Conservation (phyloP, 345 rosid species). For the Syzygium oleosum region DNA sequence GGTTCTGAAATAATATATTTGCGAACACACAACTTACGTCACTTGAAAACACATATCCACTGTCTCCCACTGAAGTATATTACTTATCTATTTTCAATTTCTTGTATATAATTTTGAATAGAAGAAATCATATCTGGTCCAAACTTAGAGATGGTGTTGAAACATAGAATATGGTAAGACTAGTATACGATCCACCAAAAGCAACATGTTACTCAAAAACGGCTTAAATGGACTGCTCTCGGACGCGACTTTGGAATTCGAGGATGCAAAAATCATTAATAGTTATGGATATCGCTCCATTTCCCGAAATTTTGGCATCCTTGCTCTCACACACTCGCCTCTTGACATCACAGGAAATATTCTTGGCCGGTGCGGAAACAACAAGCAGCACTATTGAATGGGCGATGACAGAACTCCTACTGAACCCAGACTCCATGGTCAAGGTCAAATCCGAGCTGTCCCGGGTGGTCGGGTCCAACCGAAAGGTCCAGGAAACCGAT, state of each 20-base stretch:
- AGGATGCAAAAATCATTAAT: not conserved
- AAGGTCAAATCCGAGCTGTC: constrained; percentile 42
- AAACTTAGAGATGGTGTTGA: not conserved
- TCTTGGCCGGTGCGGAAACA: constrained; percentile 54
- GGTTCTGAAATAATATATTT: not conserved
- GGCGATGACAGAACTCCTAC: constrained; percentile 59
- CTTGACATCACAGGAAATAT: constrained; percentile 38
- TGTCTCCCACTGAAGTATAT: not conserved
- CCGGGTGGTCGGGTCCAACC: constrained; percentile 27
- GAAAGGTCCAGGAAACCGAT: constrained; percentile 43
- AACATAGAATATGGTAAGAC: not conserved
- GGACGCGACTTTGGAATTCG: not conserved
- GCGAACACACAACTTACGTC: not conserved
- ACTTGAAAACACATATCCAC: not conserved
- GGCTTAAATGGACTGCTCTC: not conserved
- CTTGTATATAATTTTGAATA: not conserved
- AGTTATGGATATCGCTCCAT: not conserved
- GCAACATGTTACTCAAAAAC: not conserved
- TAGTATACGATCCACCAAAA: not conserved
- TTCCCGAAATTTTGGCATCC: not conserved
- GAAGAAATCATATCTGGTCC: not conserved
- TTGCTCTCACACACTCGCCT: not conserved
- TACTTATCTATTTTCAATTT: not conserved
- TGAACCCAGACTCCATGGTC: constrained; percentile 27
- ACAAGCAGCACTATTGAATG: constrained; percentile 57